Conservation (phyloP, 2,329 filamentous ascomycete species). For the Clonostachys sp. region DNA sequence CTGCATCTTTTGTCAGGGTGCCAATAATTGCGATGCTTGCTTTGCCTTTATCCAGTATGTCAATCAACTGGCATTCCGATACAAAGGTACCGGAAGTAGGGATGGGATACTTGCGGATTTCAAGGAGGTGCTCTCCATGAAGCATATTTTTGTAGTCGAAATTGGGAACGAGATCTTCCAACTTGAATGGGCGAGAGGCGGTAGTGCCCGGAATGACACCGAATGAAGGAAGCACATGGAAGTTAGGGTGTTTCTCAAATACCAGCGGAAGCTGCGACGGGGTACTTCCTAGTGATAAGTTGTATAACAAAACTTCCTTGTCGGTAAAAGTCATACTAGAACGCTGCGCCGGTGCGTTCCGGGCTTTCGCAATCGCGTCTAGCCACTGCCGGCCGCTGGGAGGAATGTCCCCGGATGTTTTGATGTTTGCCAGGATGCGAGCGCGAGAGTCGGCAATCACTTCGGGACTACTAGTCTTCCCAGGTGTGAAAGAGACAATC, state of each 20-base stretch:
- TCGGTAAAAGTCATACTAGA: conserved; percentile 82
- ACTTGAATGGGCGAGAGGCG: conserved; percentile 72
- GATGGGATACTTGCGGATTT: conserved; percentile 87
- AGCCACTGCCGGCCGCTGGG: conserved; percentile 64
- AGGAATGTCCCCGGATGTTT: conserved; percentile 35
- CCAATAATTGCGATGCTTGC: conserved; percentile 80
- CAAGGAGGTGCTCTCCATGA: conserved; percentile 97
- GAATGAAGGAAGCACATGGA: conserved; percentile 89
- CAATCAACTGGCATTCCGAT: conserved; percentile 76
- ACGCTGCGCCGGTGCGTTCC: conserved; percentile 63
- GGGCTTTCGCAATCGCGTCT: conserved; percentile 69
- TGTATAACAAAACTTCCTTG: conserved; percentile 89
- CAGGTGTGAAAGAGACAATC: conserved; percentile 84
- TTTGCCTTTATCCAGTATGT: conserved; percentile 93
- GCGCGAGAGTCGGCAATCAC: conserved; percentile 72
- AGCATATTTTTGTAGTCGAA: conserved; percentile 98
- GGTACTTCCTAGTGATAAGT: conserved; percentile 89
- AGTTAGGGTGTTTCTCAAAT: conserved; percentile 86
- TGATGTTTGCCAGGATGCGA: conserved; percentile 77
- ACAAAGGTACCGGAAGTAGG: conserved; percentile 76
- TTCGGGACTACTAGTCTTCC: conserved; percentile 80
- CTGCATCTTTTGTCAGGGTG: conserved; percentile 78
- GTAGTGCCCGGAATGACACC: conserved; percentile 94
- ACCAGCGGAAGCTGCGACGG: conserved; percentile 81
- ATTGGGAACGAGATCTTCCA: conserved; percentile 84